Conservation (phyloP, 129 eudicot species). For the Gnaphalium uliginosum region DNA sequence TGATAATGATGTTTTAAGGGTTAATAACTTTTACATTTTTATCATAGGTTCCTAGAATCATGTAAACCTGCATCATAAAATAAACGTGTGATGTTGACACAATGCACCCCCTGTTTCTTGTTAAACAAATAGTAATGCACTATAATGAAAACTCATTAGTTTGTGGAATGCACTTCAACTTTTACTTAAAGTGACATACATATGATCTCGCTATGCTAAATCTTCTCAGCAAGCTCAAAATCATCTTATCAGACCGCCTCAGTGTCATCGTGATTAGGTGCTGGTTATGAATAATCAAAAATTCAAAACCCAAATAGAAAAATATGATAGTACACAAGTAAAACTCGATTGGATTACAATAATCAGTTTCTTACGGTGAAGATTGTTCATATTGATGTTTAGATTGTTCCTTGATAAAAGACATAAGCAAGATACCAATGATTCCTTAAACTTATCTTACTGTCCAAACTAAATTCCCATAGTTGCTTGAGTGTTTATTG, state of each 20-base stretch:
- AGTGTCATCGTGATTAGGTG: not conserved
- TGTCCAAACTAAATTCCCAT: slow-evolving; percentile 1
- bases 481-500: not conserved
- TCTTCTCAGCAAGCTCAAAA: slow-evolving; percentile 13
- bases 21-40: not conserved
- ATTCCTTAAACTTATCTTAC: not conserved
- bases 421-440: slow-evolving; percentile 10
- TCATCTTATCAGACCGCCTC: not conserved
- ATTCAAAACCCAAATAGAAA: not conserved
- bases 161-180: not conserved
- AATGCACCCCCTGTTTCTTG: slow-evolving; percentile 13
- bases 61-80: slow-evolving; percentile 18
- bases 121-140: not conserved
- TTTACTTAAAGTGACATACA: not conserved
- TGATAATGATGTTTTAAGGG: slow-evolving; percentile 19
- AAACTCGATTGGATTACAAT: slow-evolving; percentile 4
- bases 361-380: not conserved
- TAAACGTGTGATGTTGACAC: slow-evolving; percentile 31
- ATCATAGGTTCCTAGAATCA: slow-evolving; percentile 27
- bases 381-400: not conserved
- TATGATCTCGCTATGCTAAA: not conserved
- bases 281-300: slow-evolving; percentile 1
- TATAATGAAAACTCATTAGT: not conserved
- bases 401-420: slow-evolving; percentile 24
- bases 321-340: not conserved